A percentile compares a stretch with the other conserved stretches of the same genome.
phyloP scores from a whole-genome alignment of 2,329 filamentous ascomycete genomes.

The Colletotrichum cuscutae region DNA sequence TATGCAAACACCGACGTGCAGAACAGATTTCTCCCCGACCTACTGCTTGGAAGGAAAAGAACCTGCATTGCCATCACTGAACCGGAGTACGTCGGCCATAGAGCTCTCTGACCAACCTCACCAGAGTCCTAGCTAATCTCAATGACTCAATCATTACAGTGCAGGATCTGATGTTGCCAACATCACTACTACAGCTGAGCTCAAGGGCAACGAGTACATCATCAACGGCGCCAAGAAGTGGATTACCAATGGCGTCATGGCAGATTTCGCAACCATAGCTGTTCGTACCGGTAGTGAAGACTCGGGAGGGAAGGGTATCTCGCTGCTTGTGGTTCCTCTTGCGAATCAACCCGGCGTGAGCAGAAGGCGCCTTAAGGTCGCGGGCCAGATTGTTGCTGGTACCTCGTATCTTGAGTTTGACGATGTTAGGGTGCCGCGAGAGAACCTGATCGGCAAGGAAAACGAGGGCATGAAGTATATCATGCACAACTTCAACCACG shows the following conservation, averaged over 20 bases:
- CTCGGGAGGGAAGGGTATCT: background rate
- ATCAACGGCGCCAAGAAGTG: background rate
- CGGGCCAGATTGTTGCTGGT: background rate
- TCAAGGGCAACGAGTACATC: background rate
- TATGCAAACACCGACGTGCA: background rate
- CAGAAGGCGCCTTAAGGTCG: background rate
- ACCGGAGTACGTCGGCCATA: background rate
- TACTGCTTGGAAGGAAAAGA: background rate
- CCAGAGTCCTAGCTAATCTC: background rate
- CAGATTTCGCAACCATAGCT: background rate
- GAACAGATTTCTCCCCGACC: background rate
- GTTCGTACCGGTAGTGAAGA: background rate
- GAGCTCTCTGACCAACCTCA: background rate
- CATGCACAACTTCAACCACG: background rate
- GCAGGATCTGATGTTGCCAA: background rate
- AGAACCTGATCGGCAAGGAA: background rate
- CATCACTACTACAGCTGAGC: background rate
- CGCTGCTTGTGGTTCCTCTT: background rate
- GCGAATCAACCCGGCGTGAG: background rate
- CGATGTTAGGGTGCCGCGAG: background rate
- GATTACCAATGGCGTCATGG: background rate
- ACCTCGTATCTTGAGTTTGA: background rate
- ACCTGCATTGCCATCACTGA: background rate
- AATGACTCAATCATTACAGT: background rate
- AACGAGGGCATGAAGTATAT: background rate